Conservation (phyloP, 148 eudicot genomes). For the Rhododendron ovatum region DNA sequence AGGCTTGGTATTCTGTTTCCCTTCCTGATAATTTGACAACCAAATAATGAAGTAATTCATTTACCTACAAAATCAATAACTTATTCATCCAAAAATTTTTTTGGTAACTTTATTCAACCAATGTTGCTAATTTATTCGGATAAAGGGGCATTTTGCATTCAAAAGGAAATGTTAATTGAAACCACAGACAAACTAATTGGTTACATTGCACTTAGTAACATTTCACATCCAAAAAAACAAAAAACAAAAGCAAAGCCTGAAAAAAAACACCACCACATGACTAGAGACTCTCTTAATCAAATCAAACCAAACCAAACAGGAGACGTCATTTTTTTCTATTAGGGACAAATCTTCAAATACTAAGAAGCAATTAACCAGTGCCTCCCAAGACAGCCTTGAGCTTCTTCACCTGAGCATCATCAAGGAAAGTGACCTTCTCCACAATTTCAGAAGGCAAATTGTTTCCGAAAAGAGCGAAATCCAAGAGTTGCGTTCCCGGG, state of each 20-base stretch:
- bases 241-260: not conserved
- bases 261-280: not conserved
- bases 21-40: not conserved
- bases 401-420: slow-evolving; percentile 53
- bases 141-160: not conserved
- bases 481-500: slow-evolving; percentile 80
- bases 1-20: not conserved
- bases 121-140: not conserved
- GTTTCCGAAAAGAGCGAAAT: slow-evolving; percentile 56
- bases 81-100: no score
- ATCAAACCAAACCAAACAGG: not conserved
- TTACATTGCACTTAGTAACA: not conserved
- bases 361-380: slow-evolving; percentile 23
- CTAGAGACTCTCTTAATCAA: not conserved
- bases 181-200: not conserved
- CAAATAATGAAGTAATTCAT: not conserved
- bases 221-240: not conserved
- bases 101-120: not conserved
- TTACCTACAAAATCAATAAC: not conserved
- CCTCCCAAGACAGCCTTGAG: slow-evolving; percentile 83
- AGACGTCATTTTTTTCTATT: not conserved
- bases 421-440: slow-evolving; percentile 54
- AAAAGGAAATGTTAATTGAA: not conserved
- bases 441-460: slow-evolving; percentile 51
- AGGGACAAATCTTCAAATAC: not conserved